Evolutionary conservation across 2,329 filamentous ascomycete species (phyloP), one percentile per base, ranked within the genome.

Genomic region (Aphanocladium album): DNA sequence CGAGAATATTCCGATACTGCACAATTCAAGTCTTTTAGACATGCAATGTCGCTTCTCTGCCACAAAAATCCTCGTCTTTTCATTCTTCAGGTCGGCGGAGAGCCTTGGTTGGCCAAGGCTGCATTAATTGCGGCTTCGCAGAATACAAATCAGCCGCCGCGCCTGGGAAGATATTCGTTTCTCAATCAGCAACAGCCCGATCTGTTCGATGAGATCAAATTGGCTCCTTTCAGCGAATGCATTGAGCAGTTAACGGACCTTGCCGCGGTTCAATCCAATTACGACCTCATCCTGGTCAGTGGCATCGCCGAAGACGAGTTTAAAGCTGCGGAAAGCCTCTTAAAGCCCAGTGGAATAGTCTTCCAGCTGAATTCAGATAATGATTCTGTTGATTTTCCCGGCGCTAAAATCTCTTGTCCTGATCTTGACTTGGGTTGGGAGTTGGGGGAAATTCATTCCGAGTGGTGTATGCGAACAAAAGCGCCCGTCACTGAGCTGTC

Each of bases 1-100:
- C 71, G 76, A 21, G 68, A 76, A 57, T 74, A 80, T 57, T 65
- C 69, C 7, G 59, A 64, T 2, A 73, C 67, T 11, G 63, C 69
- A 1, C 62, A 62, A 1, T 63, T 69, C 0, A 47, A 49, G 1
- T 63, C 64, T 8, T 57, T 74, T 8, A 55, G 57, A 1, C 64
- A 71, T 1, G 62, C 77, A 14, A 58, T 79, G 0, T 63, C 67
- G 1, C 60, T 74, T 0, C 62, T 77, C 19, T 72, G 72, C 1
- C 75, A 79, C 67, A 79, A 78, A 58, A 69, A 71, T 5, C 73
- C 78, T 0, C 70, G 63, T 0, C 60, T 79, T 1, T 67, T 71
- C 0, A 67, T 81, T 11, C 68, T 80, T 3, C 77, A 78, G 49
- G 61, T 76, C 16, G 77, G 76, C 0, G 73, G 72, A 0, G 62